Base-by-base conservation (phyloP, 2,329 filamentous ascomycete genomes). In the Zymoseptoria brevis region DNA sequence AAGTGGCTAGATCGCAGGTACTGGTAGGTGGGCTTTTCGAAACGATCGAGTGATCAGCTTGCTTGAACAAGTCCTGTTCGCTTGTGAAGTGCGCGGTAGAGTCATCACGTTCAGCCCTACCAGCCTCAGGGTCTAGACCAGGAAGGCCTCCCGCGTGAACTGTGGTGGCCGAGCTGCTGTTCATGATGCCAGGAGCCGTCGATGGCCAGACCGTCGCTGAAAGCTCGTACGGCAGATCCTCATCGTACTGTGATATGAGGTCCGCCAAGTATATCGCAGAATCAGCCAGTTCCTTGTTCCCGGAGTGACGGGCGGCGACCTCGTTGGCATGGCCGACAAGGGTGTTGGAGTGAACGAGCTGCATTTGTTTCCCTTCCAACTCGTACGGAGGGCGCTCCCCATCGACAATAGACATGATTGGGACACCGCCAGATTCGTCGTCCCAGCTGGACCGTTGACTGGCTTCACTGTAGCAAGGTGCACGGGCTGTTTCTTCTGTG, bases 341-440 rank as follows among this genome's bases (percentile, higher is more conserved):
- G 52, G 65, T 68, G 58, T 71, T 71, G 50, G 59, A 59, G 45
- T 71, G 68, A 1, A 68, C 66, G 53, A 69, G 68, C 3, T 68
- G 68, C 4, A 67, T 24, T 53, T 62, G 64, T 9, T 52, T 61
- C 26, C 58, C 57, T 11, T 67, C 65, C 16, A 68, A 63, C 59
- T 71, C 67, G 24, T 59, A 53, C 19, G 53, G 29, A 16, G 51
- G 30, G 4, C 35, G 19, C 11, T 49, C 30, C 9, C 52, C 41
- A 16, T 54, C 26, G 19, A 26, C 6, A 3, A 19, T 16, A n/a
- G 51, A 19, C 21, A 22, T 2, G 45, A 58, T 53, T 2, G 60
- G 51, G 19, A 57, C 55, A 22, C 57, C 56, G 19, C 55, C 55
- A 13, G 55, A 45, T 22, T 59, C 49, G n/a, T 60, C 54, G 29